Base-by-base conservation (phyloP, 1,284 basidiomycete species). In the Thelephora terrestris region DNA sequence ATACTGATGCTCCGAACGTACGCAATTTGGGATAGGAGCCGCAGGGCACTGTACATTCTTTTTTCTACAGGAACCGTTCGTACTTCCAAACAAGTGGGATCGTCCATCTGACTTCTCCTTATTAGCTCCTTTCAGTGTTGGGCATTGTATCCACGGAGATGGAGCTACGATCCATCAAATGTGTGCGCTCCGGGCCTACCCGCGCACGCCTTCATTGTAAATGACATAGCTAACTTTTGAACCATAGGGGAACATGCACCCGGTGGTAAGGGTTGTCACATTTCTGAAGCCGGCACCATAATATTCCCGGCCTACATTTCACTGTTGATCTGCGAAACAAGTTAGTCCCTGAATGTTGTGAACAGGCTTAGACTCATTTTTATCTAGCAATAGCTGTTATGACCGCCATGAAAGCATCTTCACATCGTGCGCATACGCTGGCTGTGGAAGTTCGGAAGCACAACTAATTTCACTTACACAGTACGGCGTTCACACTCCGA, bases 11-110 rank as follows among this genome's bases (percentile, higher is more conserved):
- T 72, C 6, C 65, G 69, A n/a, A 71, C 71, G 7, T 71, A 69
- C 48, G 70, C 70, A 3, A 61, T 71, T 17, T 73, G 68, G 68
- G 64, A 66, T 48, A 57, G 69, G 10, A 63, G 57, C 43, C 65
- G 62, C 14, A 52, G 54, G 18, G 59, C 70, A 5, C 51, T 64
- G 7, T 32, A 32, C 14, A 12, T 32, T 14, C 29, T 32, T 49
- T 66, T 24, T 43, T 43, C 37, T 6, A 32, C 29, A 32, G 29
- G 29, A 10, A 32, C 12, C 29, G 29, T 32, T 32, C 29, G 29
- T 32, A 10, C 29, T 32, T 14, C 29, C 29, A 32, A 10, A 32
- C 29, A 12, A 32, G 29, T 32, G 9, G 3, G 29, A 7, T 38
- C 49, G 29, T 18, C 34, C 18, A 44, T 53, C 38, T 32, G 48